These are phyloP conservation scores for Conticribra guillardii DNA, from an alignment of 108 stramenopile genomes.

Conservation along the genomic window DNA sequence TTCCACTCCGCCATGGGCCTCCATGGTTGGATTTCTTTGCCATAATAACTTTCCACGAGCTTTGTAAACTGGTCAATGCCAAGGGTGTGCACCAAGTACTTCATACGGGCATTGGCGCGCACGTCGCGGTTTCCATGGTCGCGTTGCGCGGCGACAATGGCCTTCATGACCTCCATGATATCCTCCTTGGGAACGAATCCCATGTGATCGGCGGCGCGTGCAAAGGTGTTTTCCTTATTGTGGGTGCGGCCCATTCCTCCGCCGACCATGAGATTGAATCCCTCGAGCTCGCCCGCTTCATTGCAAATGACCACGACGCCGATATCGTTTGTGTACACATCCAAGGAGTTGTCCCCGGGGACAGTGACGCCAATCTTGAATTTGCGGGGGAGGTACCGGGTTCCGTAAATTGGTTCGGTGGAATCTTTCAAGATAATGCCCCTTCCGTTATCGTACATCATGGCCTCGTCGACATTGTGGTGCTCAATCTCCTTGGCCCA, in stretches of 20 bases:
- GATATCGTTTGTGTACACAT: slow-evolving; percentile 98
- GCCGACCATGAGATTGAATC: slow-evolving; percentile 96
- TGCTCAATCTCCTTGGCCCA: slow-evolving; percentile 87
- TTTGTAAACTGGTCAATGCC: slow-evolving; percentile 93
- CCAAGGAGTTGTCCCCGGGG: slow-evolving; percentile 94
- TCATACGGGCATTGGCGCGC: slow-evolving; percentile 97
- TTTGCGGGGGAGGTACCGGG: slow-evolving; percentile 96
- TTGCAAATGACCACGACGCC: slow-evolving; percentile 90
- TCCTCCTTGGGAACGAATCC: slow-evolving; percentile 96
- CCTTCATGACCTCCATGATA: slow-evolving; percentile 91
- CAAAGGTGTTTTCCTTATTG: slow-evolving; percentile 97
- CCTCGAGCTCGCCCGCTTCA: slow-evolving; percentile 76
- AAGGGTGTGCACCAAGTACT: slow-evolving; percentile 97
- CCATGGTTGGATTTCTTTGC: slow-evolving; percentile 89
- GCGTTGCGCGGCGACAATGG: slow-evolving; percentile 93
- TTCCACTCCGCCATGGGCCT: slow-evolving; percentile 85
- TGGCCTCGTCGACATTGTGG: slow-evolving; percentile 76
- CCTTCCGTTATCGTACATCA: slow-evolving; percentile 82
- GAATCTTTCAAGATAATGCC: slow-evolving; percentile 84
- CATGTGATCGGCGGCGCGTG: slow-evolving; percentile 95
- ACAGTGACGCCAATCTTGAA: slow-evolving; percentile 99
- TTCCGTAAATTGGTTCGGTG: slow-evolving; percentile 96
- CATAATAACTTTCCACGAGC: slow-evolving; percentile 93
- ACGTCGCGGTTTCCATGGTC: slow-evolving; percentile 99
- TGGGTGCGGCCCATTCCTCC: slow-evolving; percentile 98